Evolutionary conservation across 75 land plant genomes (phyloP), one percentile per base, ranked within the genome.

Genomic region (Pseudotsuga menziesii): DNA sequence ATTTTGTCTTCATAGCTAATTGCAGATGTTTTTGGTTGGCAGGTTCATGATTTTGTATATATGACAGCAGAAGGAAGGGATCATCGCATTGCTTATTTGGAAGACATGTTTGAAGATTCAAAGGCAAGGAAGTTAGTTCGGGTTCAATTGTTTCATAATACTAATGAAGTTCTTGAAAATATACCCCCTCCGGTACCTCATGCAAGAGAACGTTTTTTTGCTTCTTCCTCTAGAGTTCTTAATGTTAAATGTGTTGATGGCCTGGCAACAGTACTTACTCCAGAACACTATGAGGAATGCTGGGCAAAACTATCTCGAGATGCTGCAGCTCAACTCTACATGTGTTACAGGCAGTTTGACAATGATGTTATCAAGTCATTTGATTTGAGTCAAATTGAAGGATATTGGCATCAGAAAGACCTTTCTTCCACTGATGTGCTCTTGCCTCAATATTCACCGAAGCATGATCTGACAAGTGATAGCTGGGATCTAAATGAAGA

Each of bases 241-340:
- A 88, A 89, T 75, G 90, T 91, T 66, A 97, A 94, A 79, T 91
- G 94, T 85, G 91, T 96, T 64, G 98, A 94, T 88, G 97, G 97
- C 55, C 77, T 91, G 62, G 97, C 98, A 72, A 83, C 89, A 2
- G 94, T 96, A 29, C 85, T 96, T 76, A 74, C 80, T 74, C 86
- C 90, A 25, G 87, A 87, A 73, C 94, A 96, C 78, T 96, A 87
- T 79, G 76, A 85, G 71, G 83, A 78, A 27, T 87, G 83, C 77
- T 22, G 78, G 55, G 77, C 73, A 26, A 27, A 58, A 55, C 61
- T 79, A 39, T 74, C 80, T 15, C 63, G 60, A 1, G 81, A 76
- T 36, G 79, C 81, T 7, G 62, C 58, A 26, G 61, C 79, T 75
- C 78, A 83, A 20, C 83, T 93, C 32, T 91, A 83, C 69, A 56